Evolutionary conservation across 129 eudicot species (phyloP).

Genomic region (Flaveria brownii): DNA sequence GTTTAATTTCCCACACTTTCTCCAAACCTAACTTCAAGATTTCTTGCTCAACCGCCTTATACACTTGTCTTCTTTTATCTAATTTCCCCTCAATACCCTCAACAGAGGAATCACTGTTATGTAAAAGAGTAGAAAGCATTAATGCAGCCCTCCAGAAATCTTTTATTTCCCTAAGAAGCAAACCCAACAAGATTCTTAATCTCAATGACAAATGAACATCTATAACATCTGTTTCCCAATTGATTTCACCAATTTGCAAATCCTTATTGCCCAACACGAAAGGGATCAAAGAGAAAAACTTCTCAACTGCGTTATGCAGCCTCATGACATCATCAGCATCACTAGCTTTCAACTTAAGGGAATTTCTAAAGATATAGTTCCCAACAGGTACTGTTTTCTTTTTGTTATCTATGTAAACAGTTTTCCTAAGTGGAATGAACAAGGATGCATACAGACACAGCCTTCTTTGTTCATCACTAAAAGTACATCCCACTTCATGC

Average conservation of each 20-base stretch:
- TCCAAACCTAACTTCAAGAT: slow-evolving; percentile 60
- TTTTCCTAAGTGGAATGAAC: slow-evolving; percentile 69
- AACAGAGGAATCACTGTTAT: slow-evolving; percentile 27
- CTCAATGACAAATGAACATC: slow-evolving; percentile 57
- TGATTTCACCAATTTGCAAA: slow-evolving; percentile 35
- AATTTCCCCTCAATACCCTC: slow-evolving; percentile 30
- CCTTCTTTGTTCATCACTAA: slow-evolving; percentile 19
- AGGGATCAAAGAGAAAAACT: slow-evolving; percentile 65
- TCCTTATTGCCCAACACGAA: slow-evolving; percentile 42
- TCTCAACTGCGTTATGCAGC: slow-evolving; percentile 48
- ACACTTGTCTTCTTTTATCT: slow-evolving; percentile 49
- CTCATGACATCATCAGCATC: slow-evolving; percentile 67
- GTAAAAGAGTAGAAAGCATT: slow-evolving; percentile 51
- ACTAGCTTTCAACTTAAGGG: slow-evolving; percentile 73
- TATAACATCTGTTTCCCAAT: slow-evolving; percentile 47
- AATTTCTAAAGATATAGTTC: slow-evolving; percentile 50
- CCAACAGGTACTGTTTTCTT: slow-evolving; percentile 58
- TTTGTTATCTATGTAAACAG: slow-evolving; percentile 57
- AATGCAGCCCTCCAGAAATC: slow-evolving; percentile 79
- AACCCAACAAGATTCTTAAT: slow-evolving; percentile 61
- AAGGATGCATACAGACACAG: slow-evolving; percentile 47
- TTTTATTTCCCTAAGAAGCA: slow-evolving; percentile 76
- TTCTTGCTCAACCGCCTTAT: slow-evolving; percentile 46
- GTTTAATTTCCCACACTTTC: slow-evolving; percentile 75
- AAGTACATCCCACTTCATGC: slow-evolving; percentile 12